phyloP scores from a whole-genome alignment of 2,329 filamentous ascomycete species.

The Sporothrix luriei region DNA sequence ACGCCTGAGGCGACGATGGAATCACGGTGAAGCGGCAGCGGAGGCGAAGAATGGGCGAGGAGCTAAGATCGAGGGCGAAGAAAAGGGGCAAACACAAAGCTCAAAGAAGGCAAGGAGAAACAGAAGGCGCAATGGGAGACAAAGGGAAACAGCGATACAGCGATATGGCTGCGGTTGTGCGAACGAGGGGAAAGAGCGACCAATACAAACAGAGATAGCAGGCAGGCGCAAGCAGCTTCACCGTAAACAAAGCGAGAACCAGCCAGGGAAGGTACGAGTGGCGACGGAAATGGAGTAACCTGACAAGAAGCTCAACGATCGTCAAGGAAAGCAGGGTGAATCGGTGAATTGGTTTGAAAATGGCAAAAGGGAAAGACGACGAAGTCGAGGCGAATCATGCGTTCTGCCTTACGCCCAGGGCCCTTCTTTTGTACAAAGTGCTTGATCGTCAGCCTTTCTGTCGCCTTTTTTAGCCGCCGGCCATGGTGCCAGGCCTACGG shows the following conservation, averaged over 20 bases:
- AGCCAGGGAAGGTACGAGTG: constrained; percentile 6
- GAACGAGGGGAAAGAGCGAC: constrained; percentile 8
- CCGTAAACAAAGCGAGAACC: not conserved
- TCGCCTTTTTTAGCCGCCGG: constrained; percentile 16
- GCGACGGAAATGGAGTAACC: not conserved
- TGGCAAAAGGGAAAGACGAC: not conserved
- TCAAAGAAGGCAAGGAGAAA: not conserved
- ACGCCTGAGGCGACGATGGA: constrained; percentile 4
- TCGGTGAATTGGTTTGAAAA: not conserved
- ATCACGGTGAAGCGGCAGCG: not conserved
- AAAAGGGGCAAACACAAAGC: not conserved
- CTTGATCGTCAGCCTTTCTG: constrained; percentile 11
- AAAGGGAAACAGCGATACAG: not conserved
- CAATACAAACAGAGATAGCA: not conserved
- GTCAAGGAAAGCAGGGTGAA: not conserved
- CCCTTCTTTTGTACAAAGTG: constrained; percentile 20
- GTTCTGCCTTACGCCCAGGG: constrained; percentile 21
- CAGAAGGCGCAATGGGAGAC: not conserved
- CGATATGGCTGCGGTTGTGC: not conserved
- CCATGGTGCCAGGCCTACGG: not conserved
- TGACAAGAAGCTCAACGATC: constrained; percentile 8
- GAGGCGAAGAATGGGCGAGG: constrained; percentile 16
- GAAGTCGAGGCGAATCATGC: constrained; percentile 15
- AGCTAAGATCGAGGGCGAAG: not conserved
- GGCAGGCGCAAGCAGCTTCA: constrained; percentile 3